These are phyloP conservation scores for Paraglomus occultum DNA, from an alignment of 192 early-diverging fungal genomes.

Conservation along the genomic window DNA sequence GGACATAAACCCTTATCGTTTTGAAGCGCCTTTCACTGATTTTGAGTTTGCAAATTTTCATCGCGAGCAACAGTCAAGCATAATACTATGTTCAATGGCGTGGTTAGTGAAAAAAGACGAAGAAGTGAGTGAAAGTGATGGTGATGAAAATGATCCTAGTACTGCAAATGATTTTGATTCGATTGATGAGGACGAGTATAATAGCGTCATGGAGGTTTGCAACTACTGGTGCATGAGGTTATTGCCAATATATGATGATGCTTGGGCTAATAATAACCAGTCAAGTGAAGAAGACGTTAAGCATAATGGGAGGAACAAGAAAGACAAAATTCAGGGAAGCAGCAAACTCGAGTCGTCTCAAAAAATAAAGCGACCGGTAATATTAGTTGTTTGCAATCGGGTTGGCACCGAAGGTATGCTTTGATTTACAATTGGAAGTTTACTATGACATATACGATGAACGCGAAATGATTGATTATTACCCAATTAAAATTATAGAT, in stretches of 20 bases:
- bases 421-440: background rate
- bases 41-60: conserved; percentile 75
- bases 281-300: too few relatives aligned
- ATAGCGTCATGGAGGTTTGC: too few relatives aligned
- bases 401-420: conserved; percentile 19
- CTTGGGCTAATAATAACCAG: background rate
- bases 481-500: background rate
- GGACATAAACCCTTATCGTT: conserved; percentile 80
- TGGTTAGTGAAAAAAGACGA: conserved; percentile 56
- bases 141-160: background rate
- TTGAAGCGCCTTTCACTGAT: conserved; percentile 57
- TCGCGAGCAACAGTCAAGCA: conserved; percentile 37
- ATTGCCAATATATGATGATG: background rate
- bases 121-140: conserved; percentile 9
- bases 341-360: too few relatives aligned
- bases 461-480: background rate
- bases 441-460: background rate
- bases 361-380: background rate
- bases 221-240: conserved; percentile 19
- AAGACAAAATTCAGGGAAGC: too few relatives aligned
- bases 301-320: too few relatives aligned
- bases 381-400: conserved; percentile 24
- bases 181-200: too few relatives aligned
- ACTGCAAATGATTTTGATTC: background rate
- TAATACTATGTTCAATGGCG: conserved; percentile 66